Percentiles rank a stretch among this genome's conserved stretches.
These are phyloP conservation scores for Violaceomyces palustris DNA, from an alignment of 1,284 basidiomycete species.

Conservation along the genomic window DNA sequence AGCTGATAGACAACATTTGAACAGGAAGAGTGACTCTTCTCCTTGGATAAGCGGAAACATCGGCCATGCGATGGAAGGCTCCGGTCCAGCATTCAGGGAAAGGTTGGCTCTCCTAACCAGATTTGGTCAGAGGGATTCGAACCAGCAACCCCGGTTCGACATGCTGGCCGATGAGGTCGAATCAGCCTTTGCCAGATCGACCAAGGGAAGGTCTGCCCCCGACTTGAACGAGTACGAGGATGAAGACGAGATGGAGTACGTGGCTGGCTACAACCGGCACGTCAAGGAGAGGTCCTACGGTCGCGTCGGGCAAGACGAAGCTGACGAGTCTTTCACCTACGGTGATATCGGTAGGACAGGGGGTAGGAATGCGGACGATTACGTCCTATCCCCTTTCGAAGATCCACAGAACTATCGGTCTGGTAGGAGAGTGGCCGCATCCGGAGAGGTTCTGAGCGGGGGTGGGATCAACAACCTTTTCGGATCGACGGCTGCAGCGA, in stretches of 20 bases:
- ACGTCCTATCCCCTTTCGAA: conserved; percentile 37
- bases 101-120: conserved; percentile 39
- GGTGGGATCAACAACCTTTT: too few species aligned
- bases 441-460: too few species aligned
- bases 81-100: conserved; percentile 37
- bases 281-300: conserved; percentile 18
- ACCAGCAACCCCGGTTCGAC: conserved; percentile 32
- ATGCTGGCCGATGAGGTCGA: conserved; percentile 48
- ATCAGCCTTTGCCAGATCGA: conserved; percentile 1
- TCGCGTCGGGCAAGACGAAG: conserved; percentile 4
- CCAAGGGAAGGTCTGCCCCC: not conserved
- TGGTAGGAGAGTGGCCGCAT: too few species aligned
- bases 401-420: conserved; percentile 15
- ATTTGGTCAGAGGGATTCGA: conserved; percentile 13
- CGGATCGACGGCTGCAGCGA: too few species aligned
- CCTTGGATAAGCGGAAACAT: conserved; percentile 31
- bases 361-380: conserved; percentile 9
- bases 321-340: conserved; percentile 12
- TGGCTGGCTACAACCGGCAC: not conserved
- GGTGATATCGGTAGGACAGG: conserved; percentile 13
- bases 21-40: conserved; percentile 4
- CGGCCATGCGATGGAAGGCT: conserved; percentile 43
- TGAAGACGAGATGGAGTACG: conserved; percentile 4
- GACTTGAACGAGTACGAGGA: conserved; percentile 15
- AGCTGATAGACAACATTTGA: too few species aligned